A percentile compares a stretch with the other conserved stretches of the same genome.
phyloP scores from a whole-genome alignment of 345 rosid genomes.

The Dimocarpus longan region DNA sequence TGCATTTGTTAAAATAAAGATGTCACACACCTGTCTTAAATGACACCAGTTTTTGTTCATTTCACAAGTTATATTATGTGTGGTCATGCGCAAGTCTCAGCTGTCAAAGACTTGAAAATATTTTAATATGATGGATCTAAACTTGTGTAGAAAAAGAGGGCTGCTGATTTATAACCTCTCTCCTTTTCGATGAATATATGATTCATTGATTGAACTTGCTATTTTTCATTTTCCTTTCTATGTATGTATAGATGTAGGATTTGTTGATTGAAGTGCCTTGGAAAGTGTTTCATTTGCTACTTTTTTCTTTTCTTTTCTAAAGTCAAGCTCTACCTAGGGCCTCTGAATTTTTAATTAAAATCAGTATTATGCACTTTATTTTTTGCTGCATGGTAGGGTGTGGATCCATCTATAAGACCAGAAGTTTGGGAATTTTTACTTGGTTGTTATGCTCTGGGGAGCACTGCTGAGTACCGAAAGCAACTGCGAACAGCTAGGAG shows the following conservation, averaged over 20 bases:
- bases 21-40: neutral
- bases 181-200: neutral
- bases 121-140: neutral
- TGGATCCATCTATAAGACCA: conserved; percentile 87
- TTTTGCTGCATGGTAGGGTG: conserved; percentile 59
- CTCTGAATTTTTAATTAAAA: neutral
- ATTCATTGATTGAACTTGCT: neutral
- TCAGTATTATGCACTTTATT: conserved; percentile 16
- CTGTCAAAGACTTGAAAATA: neutral
- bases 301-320: neutral
- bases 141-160: neutral
- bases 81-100: neutral
- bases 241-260: neutral
- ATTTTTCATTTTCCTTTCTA: neutral
- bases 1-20: neutral
- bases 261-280: neutral
- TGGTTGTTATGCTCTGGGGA: conserved; percentile 77
- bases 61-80: neutral
- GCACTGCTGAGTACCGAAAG: conserved; percentile 75
- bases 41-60: neutral
- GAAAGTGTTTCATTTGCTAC: neutral
- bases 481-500: conserved; percentile 78
- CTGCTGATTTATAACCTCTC: neutral
- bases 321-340: neutral
- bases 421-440: conserved; percentile 97